phyloP scores from a whole-genome alignment of 305 asterid species.

The Euphrasia arctica region DNA sequence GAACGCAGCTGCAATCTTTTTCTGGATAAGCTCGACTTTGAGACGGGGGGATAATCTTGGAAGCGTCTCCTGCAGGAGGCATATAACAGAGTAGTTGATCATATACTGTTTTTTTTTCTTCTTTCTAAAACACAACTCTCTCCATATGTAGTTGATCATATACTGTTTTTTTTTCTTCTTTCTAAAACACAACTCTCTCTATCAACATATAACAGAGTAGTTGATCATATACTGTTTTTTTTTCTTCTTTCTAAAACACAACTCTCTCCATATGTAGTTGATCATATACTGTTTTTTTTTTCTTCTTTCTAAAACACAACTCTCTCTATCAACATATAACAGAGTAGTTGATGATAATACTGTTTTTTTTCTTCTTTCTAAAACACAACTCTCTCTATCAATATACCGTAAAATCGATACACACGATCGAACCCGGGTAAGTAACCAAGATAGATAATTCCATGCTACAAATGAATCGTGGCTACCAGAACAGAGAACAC shows the following conservation, averaged over 20 bases:
- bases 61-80: constrained; percentile 61
- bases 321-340: too few species aligned
- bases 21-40: constrained; percentile 68
- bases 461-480: not conserved
- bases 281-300: too few species aligned
- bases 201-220: not conserved
- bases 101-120: too few species aligned
- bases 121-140: too few species aligned
- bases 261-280: too few species aligned
- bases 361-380: not conserved
- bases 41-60: constrained; percentile 93
- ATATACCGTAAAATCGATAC: not conserved
- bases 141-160: too few species aligned
- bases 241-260: too few species aligned
- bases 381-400: not conserved
- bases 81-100: not conserved
- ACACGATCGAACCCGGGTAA: not conserved
- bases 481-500: not conserved
- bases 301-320: too few species aligned
- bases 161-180: not conserved
- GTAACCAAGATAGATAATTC: not conserved
- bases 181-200: not conserved
- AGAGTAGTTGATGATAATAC: too few species aligned
- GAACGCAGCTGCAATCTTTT: constrained; percentile 71
- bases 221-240: too few species aligned